Evolutionary conservation across 2,329 filamentous ascomycete species (phyloP).

Genomic region (Trichoderma arundinaceum): DNA sequence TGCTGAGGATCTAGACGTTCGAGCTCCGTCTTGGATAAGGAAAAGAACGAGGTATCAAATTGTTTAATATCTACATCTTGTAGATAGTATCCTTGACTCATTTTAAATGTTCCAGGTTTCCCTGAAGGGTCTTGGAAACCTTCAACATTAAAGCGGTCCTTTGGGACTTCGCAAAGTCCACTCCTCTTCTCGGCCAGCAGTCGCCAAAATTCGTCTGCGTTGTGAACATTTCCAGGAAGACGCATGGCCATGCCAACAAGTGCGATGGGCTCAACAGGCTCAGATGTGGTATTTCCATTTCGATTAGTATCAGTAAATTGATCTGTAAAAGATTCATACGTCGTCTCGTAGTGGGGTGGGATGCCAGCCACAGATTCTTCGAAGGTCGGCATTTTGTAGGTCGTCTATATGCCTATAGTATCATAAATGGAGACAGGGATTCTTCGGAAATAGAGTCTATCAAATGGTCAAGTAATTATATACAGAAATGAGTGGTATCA

Average conservation of each 20-base stretch:
- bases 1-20: constrained; percentile 43
- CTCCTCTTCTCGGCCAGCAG: constrained; percentile 38
- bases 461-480: neutral
- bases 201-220: constrained; percentile 49
- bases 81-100: constrained; percentile 38
- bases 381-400: neutral
- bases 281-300: neutral
- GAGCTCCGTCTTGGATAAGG: constrained; percentile 37
- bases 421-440: neutral
- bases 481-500: neutral
- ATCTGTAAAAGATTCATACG: too few species aligned
- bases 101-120: constrained; percentile 23
- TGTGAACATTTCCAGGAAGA: constrained; percentile 47
- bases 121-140: constrained; percentile 30
- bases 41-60: constrained; percentile 39
- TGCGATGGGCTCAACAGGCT: constrained; percentile 43
- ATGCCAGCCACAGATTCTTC: neutral
- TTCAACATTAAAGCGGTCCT: constrained; percentile 32
- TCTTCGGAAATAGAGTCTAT: neutral
- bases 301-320: too few species aligned
- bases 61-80: constrained; percentile 34
- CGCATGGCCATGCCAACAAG: constrained; percentile 51
- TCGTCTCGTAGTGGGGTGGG: neutral
- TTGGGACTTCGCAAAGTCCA: constrained; percentile 30
- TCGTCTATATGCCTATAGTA: neutral